phyloP scores from a whole-genome alignment of 257 asterid genomes.

The Solanum chilense region DNA sequence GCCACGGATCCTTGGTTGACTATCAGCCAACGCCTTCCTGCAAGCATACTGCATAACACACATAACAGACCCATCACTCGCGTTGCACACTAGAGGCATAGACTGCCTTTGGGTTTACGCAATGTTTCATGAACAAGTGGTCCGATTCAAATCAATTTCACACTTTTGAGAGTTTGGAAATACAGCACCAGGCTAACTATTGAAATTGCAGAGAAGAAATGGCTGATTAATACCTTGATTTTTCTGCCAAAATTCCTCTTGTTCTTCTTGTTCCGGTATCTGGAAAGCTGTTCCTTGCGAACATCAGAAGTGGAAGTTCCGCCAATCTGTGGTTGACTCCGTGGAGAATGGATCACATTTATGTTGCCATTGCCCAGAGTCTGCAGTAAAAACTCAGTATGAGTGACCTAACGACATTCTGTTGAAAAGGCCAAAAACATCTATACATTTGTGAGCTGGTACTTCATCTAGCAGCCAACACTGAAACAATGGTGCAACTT shows the following conservation, averaged over 20 bases:
- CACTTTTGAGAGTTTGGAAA: not conserved
- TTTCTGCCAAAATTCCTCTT: slow-evolving; percentile 87
- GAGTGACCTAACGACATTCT: slow-evolving; percentile 48
- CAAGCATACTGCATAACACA: slow-evolving; percentile 61
- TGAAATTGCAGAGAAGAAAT: not conserved
- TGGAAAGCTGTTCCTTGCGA: slow-evolving; percentile 72
- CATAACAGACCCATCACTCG: not conserved
- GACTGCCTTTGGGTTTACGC: no score
- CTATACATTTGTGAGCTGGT: slow-evolving; percentile 46
- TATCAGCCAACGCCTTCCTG: slow-evolving; percentile 92
- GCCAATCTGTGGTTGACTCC: slow-evolving; percentile 29
- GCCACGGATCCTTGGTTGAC: slow-evolving; percentile 89
- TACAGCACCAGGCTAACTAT: not conserved
- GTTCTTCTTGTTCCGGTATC: slow-evolving; percentile 77
- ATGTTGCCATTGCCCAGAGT: slow-evolving; percentile 42
- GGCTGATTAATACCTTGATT: slow-evolving; percentile 46
- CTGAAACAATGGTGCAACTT: not conserved
- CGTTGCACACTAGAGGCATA: not conserved
- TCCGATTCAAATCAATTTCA: not conserved
- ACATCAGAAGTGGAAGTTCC: slow-evolving; percentile 44
- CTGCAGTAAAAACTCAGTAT: slow-evolving; percentile 78
- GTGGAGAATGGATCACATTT: slow-evolving; percentile 35
- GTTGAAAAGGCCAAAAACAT: slow-evolving; percentile 42
- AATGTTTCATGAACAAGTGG: not conserved
- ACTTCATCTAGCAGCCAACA: slow-evolving; percentile 17